A percentile compares a stretch with the other conserved stretches of the same genome.
These are phyloP conservation scores for Pleurotus platypus DNA, from an alignment of 768 basidiomycete genomes.

Conservation along the genomic window DNA sequence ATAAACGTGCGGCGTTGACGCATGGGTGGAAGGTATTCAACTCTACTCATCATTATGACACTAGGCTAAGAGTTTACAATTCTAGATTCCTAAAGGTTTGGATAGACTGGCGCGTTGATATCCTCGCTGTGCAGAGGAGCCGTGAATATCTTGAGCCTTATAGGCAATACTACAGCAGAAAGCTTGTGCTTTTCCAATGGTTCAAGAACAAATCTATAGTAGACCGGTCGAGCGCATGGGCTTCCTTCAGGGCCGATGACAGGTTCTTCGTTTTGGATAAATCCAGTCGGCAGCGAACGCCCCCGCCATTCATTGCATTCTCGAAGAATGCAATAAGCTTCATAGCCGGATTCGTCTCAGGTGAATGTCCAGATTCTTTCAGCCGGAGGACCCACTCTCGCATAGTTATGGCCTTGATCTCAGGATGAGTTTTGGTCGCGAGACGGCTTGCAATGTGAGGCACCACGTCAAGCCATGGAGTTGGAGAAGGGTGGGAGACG, in stretches of 20 bases:
- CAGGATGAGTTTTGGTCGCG: neutral
- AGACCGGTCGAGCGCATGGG: neutral
- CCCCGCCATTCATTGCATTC: slow-evolving; percentile 1
- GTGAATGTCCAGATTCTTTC: neutral
- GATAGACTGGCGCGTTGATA: neutral
- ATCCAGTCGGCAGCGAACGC: slow-evolving; percentile 20
- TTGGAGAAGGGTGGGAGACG: neutral
- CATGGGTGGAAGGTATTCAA: slow-evolving; percentile 61
- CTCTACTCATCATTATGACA: neutral
- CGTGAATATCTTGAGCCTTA: neutral
- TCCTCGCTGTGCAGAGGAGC: neutral
- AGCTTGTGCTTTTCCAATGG: neutral
- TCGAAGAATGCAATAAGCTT: slow-evolving; percentile 7
- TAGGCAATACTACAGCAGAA: neutral
- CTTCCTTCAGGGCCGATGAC: neutral
- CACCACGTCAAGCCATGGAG: neutral
- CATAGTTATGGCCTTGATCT: neutral
- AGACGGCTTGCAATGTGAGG: neutral
- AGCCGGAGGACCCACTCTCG: neutral
- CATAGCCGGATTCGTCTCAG: neutral
- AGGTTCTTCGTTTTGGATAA: slow-evolving; percentile 15
- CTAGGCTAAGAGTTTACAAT: neutral
- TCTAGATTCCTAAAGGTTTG: neutral
- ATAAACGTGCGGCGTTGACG: slow-evolving; percentile 57
- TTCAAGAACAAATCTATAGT: neutral